These are phyloP conservation scores for Carpinus fangiana DNA, from an alignment of 306 rosid genomes.

Conservation along the genomic window DNA sequence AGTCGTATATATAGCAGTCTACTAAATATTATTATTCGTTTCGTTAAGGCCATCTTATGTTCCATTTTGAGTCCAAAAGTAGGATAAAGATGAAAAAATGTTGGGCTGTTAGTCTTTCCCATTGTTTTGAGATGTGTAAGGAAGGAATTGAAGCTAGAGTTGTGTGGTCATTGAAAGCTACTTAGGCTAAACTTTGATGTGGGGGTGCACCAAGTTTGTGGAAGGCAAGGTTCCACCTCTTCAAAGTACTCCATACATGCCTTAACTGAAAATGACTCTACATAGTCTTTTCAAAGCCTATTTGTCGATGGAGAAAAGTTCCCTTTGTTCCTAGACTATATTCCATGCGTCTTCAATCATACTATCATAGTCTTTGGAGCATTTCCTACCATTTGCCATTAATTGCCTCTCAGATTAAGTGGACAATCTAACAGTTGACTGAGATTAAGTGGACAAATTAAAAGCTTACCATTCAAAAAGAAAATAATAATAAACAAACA, in stretches of 20 bases:
- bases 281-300: slow-evolving; percentile 5
- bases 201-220: slow-evolving; percentile 37
- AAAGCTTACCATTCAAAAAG: too few relatives aligned
- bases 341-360: slow-evolving; percentile 34
- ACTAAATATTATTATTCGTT: background rate
- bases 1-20: too few relatives aligned
- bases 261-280: slow-evolving; percentile 35
- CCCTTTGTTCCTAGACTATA: slow-evolving; percentile 39
- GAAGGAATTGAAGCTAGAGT: background rate
- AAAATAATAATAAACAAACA: too few relatives aligned
- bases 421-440: slow-evolving; percentile 28
- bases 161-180: slow-evolving; percentile 36
- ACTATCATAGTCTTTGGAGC: slow-evolving; percentile 24
- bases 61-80: background rate
- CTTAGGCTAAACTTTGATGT: slow-evolving; percentile 15
- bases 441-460: background rate
- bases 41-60: background rate
- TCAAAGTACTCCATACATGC: slow-evolving; percentile 20
- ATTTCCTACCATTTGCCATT: slow-evolving; percentile 1
- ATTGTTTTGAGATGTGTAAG: background rate
- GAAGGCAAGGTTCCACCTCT: slow-evolving; percentile 34
- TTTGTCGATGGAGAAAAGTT: slow-evolving; percentile 27
- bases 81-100: slow-evolving; percentile 12
- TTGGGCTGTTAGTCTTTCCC: background rate
- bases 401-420: background rate